These are phyloP conservation scores for Plantago elongata DNA, from an alignment of 257 asterid genomes.

Conservation along the genomic window DNA sequence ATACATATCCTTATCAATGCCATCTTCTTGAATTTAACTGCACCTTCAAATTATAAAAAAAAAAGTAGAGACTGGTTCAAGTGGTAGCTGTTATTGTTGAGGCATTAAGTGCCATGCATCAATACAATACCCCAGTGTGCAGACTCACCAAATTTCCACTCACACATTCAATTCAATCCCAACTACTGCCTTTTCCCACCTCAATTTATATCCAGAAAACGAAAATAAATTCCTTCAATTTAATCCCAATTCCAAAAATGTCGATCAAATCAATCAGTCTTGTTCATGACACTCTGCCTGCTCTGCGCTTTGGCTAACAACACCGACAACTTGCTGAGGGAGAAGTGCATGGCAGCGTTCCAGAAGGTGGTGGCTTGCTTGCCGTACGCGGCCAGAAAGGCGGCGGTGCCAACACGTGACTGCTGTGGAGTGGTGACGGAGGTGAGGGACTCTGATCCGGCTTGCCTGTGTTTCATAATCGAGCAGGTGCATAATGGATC, in stretches of 20 bases:
- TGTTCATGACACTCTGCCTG: neutral
- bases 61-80: too few relatives aligned
- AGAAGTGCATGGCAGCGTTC: slow-evolving; percentile 24
- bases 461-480: slow-evolving; percentile 64
- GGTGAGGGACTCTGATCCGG: slow-evolving; percentile 50
- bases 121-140: too few relatives aligned
- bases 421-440: slow-evolving; percentile 63
- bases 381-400: slow-evolving; percentile 58
- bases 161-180: neutral
- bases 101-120: too few relatives aligned
- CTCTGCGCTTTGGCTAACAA: neutral
- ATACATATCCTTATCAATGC: too few relatives aligned
- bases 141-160: neutral
- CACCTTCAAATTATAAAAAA: too few relatives aligned
- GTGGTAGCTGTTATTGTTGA: too few relatives aligned
- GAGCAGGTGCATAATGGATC: slow-evolving; percentile 73
- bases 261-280: slow-evolving; percentile 5
- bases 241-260: neutral
- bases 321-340: neutral
- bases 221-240: neutral
- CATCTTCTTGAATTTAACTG: too few relatives aligned
- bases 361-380: slow-evolving; percentile 58
- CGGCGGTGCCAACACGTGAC: slow-evolving; percentile 51
- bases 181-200: neutral
- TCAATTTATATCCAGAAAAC: neutral